phyloP scores from a whole-genome alignment of 345 rosid species.

The Eucalyptus marginata region DNA sequence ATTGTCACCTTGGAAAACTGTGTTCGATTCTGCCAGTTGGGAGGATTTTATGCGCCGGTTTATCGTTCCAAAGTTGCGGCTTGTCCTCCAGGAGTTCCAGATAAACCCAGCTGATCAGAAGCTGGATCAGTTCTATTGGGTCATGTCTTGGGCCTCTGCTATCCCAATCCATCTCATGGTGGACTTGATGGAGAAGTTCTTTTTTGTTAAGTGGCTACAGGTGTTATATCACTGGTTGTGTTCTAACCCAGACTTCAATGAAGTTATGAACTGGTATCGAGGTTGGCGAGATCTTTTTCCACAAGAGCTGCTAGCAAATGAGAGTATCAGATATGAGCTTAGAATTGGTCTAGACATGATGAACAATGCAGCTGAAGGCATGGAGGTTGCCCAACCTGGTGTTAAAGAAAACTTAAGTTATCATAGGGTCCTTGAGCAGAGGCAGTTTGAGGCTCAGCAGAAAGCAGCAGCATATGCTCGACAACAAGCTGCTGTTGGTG shows the following conservation, averaged over 20 bases:
- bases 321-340: conserved; percentile 63
- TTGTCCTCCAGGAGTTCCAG: conserved; percentile 71
- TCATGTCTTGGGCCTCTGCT: conserved; percentile 73
- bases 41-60: conserved; percentile 78
- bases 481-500: conserved; percentile 23
- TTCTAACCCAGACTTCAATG: conserved; percentile 57
- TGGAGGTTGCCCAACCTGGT: conserved; percentile 64
- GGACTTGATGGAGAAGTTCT: conserved; percentile 77
- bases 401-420: conserved; percentile 51
- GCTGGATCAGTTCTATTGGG: conserved; percentile 71
- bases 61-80: conserved; percentile 89
- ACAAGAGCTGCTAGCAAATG: conserved; percentile 69
- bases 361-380: conserved; percentile 63
- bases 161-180: conserved; percentile 86
- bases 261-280: conserved; percentile 67
- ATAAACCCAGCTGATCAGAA: conserved; percentile 73
- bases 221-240: conserved; percentile 79
- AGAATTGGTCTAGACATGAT: conserved; percentile 70
- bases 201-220: conserved; percentile 83
- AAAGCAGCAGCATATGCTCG: conserved; percentile 39
- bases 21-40: conserved; percentile 84
- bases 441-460: conserved; percentile 60
- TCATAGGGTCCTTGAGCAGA: conserved; percentile 49
- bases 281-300: conserved; percentile 86
- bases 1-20: conserved; percentile 86